A percentile compares a stretch with the other conserved stretches of the same genome.
These are phyloP conservation scores for Phytophthora sojae DNA, from an alignment of 352 stramenopile genomes.

Conservation along the genomic window DNA sequence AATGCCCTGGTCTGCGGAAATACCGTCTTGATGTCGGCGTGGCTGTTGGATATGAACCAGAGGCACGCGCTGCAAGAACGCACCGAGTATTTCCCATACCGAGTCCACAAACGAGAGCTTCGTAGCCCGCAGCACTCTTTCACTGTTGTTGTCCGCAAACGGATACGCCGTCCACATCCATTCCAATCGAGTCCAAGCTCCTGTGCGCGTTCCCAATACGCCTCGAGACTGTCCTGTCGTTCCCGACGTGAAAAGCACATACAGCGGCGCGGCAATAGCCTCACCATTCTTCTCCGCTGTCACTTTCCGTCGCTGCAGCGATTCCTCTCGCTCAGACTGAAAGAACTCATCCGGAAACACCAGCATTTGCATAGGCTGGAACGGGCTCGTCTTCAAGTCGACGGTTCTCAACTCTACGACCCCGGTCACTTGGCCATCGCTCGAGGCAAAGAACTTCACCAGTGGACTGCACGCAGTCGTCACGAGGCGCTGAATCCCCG, in stretches of 20 bases:
- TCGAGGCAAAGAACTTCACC: slow-evolving; percentile 19
- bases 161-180: slow-evolving; percentile 61
- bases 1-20: background rate
- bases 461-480: slow-evolving; percentile 34
- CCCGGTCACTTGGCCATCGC: background rate
- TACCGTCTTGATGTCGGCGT: background rate
- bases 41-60: slow-evolving; percentile 48
- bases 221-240: slow-evolving; percentile 53
- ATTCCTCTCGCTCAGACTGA: background rate
- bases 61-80: slow-evolving; percentile 45
- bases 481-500: slow-evolving; percentile 39
- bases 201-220: slow-evolving; percentile 55
- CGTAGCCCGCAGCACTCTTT: slow-evolving; percentile 54
- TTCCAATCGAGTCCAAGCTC: slow-evolving; percentile 48
- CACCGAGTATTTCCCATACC: slow-evolving; percentile 64
- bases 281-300: background rate
- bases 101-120: slow-evolving; percentile 62
- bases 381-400: slow-evolving; percentile 21
- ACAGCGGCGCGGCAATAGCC: slow-evolving; percentile 38
- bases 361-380: slow-evolving; percentile 36
- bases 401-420: slow-evolving; percentile 6
- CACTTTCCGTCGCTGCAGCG: background rate
- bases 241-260: slow-evolving; percentile 71
- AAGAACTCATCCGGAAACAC: slow-evolving; percentile 8
- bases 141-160: slow-evolving; percentile 30